Base-by-base conservation (phyloP, 2,329 filamentous ascomycete genomes). In the Colletotrichum paranaense region DNA sequence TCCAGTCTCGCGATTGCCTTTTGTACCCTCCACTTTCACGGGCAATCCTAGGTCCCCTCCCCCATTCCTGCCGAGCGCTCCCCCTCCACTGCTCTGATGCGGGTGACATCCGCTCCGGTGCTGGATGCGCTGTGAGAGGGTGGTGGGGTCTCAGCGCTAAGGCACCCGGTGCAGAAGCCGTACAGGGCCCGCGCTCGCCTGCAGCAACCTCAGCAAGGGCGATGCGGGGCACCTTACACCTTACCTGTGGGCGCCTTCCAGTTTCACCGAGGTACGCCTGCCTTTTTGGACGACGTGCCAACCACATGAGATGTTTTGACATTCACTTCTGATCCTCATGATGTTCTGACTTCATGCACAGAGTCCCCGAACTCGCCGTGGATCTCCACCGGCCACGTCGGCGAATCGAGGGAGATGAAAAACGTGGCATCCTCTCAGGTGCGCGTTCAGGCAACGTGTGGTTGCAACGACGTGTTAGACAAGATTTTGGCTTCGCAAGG, bases 101-200 rank as follows among this genome's bases (percentile, higher is more conserved):
- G 14, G 28, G 8, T 30, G 46, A 26, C 19, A 24, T 53, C 60
- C 46, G 60, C 26, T 19, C 38, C 24, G n/a, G 28, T 19, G 26
- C 42, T 53, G 46, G 30, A 6, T 62, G 60, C 60, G 28, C 26
- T n/a, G 60, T 46, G 60, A n/a, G 19, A 32, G 28, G 26, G 42
- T 42, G 26, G 42, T 53, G 60, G 60, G 60, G 60, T 53, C 60
- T 35, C 60, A 35, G 46, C 60, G 46, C 60, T 35, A 63, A 32
- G 42, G 42, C 42, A 49, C 42, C 28, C 19, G n/a, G 38, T 32
- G 52, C 60, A 52, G 42, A 22, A n/a, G 42, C 42, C 42, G 42
- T 49, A 49, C 19, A 49, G 42, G 42, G 42, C 42, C 42, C 42
- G 42, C 42, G 42, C 42, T 49, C 42, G 19, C 42, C n/a, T 62